Percentiles rank a stretch among this genome's conserved stretches.
phyloP scores from a whole-genome alignment of 331 rosid genomes.

The Cydonia oblonga region DNA sequence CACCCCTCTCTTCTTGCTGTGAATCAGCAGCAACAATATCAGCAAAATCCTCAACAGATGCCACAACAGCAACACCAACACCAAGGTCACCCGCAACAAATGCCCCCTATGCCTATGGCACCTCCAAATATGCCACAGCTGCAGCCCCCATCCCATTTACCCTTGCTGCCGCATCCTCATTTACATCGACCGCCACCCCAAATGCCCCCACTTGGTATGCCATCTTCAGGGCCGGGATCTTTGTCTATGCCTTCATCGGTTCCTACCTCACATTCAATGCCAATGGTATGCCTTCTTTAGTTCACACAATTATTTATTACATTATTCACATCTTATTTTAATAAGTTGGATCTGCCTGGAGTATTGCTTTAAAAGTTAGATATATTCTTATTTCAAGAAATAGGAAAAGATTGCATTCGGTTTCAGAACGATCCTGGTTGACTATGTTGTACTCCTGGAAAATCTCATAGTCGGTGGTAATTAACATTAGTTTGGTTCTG shows the following conservation, averaged over 20 bases:
- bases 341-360: not conserved
- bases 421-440: not conserved
- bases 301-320: not conserved
- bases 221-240: conserved; percentile 41
- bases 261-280: conserved; percentile 56
- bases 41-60: conserved; percentile 78
- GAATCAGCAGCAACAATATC: conserved; percentile 81
- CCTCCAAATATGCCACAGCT: conserved; percentile 73
- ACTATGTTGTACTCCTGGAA: not conserved
- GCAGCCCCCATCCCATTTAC: conserved; percentile 84
- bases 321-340: not conserved
- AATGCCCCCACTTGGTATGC: conserved; percentile 76
- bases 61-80: conserved; percentile 61
- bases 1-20: conserved; percentile 87
- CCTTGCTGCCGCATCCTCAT: conserved; percentile 78
- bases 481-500: not conserved
- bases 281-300: conserved; percentile 43
- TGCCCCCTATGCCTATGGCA: conserved; percentile 64
- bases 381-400: not conserved
- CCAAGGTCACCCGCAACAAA: conserved; percentile 62
- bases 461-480: not conserved
- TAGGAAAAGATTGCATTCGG: not conserved
- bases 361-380: not conserved
- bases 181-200: conserved; percentile 80
- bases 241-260: conserved; percentile 28